Conservation (phyloP, 345 rosid genomes). For the Aegle marmelos region DNA sequence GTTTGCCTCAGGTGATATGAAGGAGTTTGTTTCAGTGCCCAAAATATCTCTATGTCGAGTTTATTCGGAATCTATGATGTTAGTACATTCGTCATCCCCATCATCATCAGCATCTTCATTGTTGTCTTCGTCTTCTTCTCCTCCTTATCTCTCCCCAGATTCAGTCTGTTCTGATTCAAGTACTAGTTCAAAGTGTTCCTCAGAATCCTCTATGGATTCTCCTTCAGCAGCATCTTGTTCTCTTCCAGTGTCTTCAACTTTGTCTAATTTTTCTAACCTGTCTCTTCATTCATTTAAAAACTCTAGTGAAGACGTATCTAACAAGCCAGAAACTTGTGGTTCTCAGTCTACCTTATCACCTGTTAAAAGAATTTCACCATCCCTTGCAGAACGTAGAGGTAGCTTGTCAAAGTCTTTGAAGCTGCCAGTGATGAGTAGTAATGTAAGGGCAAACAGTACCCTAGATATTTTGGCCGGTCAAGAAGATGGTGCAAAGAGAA, state of each 20-base stretch:
- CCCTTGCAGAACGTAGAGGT: slow-evolving; percentile 92
- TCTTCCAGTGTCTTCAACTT: slow-evolving; percentile 48
- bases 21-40: slow-evolving; percentile 64
- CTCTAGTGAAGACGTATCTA: slow-evolving; percentile 37
- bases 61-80: slow-evolving; percentile 94
- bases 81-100: slow-evolving; percentile 66
- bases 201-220: slow-evolving; percentile 67
- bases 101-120: slow-evolving; percentile 39
- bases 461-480: slow-evolving; percentile 22
- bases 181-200: slow-evolving; percentile 49
- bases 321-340: slow-evolving; percentile 30
- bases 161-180: slow-evolving; percentile 71
- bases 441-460: slow-evolving; percentile 30
- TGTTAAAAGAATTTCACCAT: slow-evolving; percentile 48
- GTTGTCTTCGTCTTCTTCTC: slow-evolving; percentile 62
- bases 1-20: slow-evolving; percentile 73
- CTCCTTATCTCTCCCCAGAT: slow-evolving; percentile 77
- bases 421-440: slow-evolving; percentile 58
- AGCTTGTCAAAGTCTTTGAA: slow-evolving; percentile 62
- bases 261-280: slow-evolving; percentile 65
- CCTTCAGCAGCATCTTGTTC: slow-evolving; percentile 60
- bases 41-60: slow-evolving; percentile 71
- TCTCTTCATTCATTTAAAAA: slow-evolving; percentile 44
- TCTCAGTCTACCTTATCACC: slow-evolving; percentile 33
- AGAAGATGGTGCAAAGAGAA: slow-evolving; percentile 29